Evolutionary conservation across 495 filamentous ascomycete genomes (phyloP), one percentile per base, ranked within the genome.

Genomic region (Oidiodendron maius): DNA sequence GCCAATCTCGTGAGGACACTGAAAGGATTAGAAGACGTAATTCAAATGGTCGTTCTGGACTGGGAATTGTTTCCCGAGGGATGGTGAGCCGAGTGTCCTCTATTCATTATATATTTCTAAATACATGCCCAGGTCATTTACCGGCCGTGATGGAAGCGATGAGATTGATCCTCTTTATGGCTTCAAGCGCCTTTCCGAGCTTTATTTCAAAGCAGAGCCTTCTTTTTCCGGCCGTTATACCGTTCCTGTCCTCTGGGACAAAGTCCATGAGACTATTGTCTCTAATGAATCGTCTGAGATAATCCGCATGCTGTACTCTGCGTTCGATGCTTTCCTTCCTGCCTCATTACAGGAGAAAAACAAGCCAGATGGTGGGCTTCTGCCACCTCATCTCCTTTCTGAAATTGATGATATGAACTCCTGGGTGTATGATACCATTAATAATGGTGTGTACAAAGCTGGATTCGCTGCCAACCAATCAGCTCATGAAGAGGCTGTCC

Each of bases 241-340:
- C 0, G 86, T 95, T 2, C 89, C 89, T 1, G 71, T 79, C 18
- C 70, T 93, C 12, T 93, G 82, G 72, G 88, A 95, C 60, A 88
- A 74, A 62, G 80, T 83, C 64, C 64, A 62, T 46, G 69, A 44
- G 30, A 51, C 39, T 3, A 41, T 51, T 6, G 48, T 56, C 11
- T 51, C 28, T 30, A 51, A 56, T 28, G 72, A 81, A 50, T 80
- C 74, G 8, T 77, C 76, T 47, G 89, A 93, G 70, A 87, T 95
- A 48, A 78, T 93, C 40, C 68, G 84, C 36, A 82, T 86, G 70
- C 59, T 86, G 5, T 80, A 77, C 55, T 61, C 65, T 4, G 78
- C 72, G 50, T 86, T 87, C 52, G 74, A 86, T 57, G 63, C 65
- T 10, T 50, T 85, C 11, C 94, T 60, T 71, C 78, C 50, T 59